Evolutionary conservation across 2,329 filamentous ascomycete species (phyloP).

Genomic region (Nannizziopsis arthrosporioides): DNA sequence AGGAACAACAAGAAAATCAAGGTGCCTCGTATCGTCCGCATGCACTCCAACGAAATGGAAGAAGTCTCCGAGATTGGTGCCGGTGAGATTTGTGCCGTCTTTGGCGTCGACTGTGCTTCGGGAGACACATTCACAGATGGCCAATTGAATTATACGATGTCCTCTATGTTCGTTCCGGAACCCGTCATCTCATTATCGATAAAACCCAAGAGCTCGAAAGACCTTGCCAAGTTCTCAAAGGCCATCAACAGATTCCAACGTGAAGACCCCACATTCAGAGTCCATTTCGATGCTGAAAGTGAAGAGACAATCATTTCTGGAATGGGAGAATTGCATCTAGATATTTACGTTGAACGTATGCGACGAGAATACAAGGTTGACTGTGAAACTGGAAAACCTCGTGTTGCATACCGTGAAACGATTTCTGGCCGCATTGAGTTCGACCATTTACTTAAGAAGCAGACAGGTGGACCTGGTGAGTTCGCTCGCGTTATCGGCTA

Average conservation of each 20-base stretch:
- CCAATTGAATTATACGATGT: slow-evolving; percentile 84
- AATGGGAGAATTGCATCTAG: slow-evolving; percentile 94
- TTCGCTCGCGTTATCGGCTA: slow-evolving; percentile 85
- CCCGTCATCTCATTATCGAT: slow-evolving; percentile 97
- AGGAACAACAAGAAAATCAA: slow-evolving; percentile 92
- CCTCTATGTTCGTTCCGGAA: slow-evolving; percentile 92
- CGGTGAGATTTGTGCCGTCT: slow-evolving; percentile 96
- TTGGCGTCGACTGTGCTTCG: slow-evolving; percentile 93
- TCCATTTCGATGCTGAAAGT: slow-evolving; percentile 81
- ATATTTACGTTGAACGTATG: slow-evolving; percentile 96
- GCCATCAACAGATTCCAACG: slow-evolving; percentile 98
- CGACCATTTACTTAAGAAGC: slow-evolving; percentile 89
- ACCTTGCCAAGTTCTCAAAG: slow-evolving; percentile 90
- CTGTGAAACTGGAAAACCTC: slow-evolving; percentile 87
- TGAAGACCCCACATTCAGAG: slow-evolving; percentile 94
- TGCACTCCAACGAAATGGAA: slow-evolving; percentile 99
- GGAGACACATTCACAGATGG: slow-evolving; percentile 98
- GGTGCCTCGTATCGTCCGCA: slow-evolving; percentile 91
- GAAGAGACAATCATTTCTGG: slow-evolving; percentile 96
- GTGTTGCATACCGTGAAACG: slow-evolving; percentile 94
- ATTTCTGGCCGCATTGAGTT: slow-evolving; percentile 70
- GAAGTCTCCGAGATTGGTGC: slow-evolving; percentile 86
- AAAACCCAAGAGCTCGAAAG: slow-evolving; percentile 85
- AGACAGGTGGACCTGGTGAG: slow-evolving; percentile 89
- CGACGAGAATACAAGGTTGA: slow-evolving; percentile 94